Conservation (phyloP, 805 yeast species). For the Saturnispora sanitii region DNA sequence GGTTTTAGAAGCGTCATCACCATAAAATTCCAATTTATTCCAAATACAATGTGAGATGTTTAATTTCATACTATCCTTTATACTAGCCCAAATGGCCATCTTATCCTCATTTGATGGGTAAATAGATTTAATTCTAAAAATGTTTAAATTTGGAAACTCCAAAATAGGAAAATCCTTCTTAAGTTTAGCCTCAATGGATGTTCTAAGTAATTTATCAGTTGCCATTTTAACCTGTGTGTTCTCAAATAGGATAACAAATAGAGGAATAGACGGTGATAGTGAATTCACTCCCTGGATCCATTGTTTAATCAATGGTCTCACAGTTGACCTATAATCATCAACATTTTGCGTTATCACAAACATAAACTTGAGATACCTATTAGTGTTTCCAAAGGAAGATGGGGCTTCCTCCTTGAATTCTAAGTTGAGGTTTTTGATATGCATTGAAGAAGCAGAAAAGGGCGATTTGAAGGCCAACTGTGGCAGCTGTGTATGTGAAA, state of each 20-base stretch:
- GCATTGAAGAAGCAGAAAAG: constrained; percentile 41
- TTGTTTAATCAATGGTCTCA: constrained; percentile 70
- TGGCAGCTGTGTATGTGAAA: constrained; percentile 27
- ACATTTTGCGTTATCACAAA: constrained; percentile 54
- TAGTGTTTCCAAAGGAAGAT: constrained; percentile 7
- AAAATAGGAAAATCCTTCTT: constrained; percentile 23
- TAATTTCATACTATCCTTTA: constrained; percentile 36
- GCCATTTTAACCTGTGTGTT: constrained; percentile 17
- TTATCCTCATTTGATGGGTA: constrained; percentile 30
- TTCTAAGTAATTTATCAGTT: constrained; percentile 22
- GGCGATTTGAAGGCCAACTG: constrained; percentile 6
- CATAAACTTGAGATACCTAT: constrained; percentile 48
- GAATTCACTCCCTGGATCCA: constrained; percentile 51
- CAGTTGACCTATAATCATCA: constrained; percentile 70
- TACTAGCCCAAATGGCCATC: constrained; percentile 41
- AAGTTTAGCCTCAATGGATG: constrained; percentile 24
- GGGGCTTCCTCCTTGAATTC: constrained; percentile 51
- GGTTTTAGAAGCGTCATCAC: constrained; percentile 22
- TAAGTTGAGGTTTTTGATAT: constrained; percentile 52
- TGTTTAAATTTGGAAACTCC: constrained; percentile 25
- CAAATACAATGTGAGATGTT: constrained; percentile 47
- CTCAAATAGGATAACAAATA: constrained; percentile 46
- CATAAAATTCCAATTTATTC: constrained; percentile 32
- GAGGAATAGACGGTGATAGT: constrained; percentile 43
- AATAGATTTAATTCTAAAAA: constrained; percentile 32